Conservation (phyloP, 1,284 basidiomycete species). For the Laetiporus sulphureus region DNA sequence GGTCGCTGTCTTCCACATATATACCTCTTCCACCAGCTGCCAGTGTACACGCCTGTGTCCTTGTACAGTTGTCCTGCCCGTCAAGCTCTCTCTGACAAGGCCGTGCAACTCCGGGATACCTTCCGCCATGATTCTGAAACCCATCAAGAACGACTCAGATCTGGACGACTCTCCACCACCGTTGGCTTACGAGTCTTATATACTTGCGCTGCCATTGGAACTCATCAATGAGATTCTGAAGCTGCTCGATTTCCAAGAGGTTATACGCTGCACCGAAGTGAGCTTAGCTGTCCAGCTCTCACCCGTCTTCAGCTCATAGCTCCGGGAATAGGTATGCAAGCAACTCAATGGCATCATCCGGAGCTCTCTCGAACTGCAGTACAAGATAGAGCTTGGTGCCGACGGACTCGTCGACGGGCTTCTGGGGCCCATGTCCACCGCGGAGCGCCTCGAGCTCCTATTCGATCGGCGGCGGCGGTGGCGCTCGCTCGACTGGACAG, state of each 20-base stretch:
- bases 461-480: constrained; percentile 35
- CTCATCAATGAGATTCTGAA: constrained; percentile 19
- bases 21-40: too few relatives aligned
- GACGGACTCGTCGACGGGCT: constrained; percentile 37
- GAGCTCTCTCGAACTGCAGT: constrained; percentile 35
- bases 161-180: too few relatives aligned
- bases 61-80: too few relatives aligned
- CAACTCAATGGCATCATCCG: constrained; percentile 28
- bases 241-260: constrained; percentile 14
- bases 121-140: too few relatives aligned
- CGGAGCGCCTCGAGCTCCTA: constrained; percentile 34
- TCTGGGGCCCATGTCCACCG: constrained; percentile 18
- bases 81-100: too few relatives aligned
- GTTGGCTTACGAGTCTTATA: too few relatives aligned
- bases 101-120: too few relatives aligned
- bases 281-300: constrained; percentile 4
- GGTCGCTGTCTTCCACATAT: too few relatives aligned
- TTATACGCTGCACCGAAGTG: constrained; percentile 20
- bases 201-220: too few relatives aligned
- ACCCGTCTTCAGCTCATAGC: too few relatives aligned
- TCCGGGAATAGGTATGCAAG: constrained; percentile 35
- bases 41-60: too few relatives aligned
- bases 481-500: constrained; percentile 32
- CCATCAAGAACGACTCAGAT: too few relatives aligned
- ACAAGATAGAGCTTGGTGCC: constrained; percentile 40